These are phyloP conservation scores for Calophaca sinica DNA, from an alignment of 306 rosid genomes.

Conservation along the genomic window DNA sequence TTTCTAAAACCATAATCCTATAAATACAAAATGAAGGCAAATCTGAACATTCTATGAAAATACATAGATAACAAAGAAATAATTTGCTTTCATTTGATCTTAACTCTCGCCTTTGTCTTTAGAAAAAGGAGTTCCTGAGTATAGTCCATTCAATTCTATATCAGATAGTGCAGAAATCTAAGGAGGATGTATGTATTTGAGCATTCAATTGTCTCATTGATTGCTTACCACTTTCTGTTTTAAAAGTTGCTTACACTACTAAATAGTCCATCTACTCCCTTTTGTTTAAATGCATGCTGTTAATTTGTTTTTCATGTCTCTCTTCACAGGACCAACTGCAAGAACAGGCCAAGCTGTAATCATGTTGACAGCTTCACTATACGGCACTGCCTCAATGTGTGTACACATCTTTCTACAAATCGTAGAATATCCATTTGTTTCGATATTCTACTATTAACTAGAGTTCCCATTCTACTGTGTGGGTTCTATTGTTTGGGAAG, in stretches of 20 bases:
- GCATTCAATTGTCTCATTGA: not conserved
- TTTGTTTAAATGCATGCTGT: slow-evolving; percentile 29
- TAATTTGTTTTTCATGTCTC: slow-evolving; percentile 12
- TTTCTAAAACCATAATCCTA: not conserved
- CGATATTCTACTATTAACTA: too few relatives aligned
- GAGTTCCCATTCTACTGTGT: too few relatives aligned
- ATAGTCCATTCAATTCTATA: not conserved
- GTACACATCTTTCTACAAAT: not conserved
- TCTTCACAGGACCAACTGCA: slow-evolving; percentile 73
- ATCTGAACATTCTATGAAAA: too few relatives aligned
- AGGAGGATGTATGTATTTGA: not conserved
- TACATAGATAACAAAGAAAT: too few relatives aligned
- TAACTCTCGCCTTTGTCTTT: not conserved
- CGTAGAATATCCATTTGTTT: not conserved
- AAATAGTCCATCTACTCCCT: not conserved
- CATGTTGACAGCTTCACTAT: slow-evolving; percentile 5
- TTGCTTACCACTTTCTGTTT: not conserved
- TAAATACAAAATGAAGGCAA: not conserved
- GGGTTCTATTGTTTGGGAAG: too few relatives aligned
- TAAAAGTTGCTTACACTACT: not conserved
- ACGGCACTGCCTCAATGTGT: not conserved
- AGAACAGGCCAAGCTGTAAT: slow-evolving; percentile 66
- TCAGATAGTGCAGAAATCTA: not conserved
- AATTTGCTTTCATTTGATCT: not conserved
- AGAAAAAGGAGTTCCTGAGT: not conserved